phyloP scores from a whole-genome alignment of 257 asterid species.

The Lavandula angustifolia region DNA sequence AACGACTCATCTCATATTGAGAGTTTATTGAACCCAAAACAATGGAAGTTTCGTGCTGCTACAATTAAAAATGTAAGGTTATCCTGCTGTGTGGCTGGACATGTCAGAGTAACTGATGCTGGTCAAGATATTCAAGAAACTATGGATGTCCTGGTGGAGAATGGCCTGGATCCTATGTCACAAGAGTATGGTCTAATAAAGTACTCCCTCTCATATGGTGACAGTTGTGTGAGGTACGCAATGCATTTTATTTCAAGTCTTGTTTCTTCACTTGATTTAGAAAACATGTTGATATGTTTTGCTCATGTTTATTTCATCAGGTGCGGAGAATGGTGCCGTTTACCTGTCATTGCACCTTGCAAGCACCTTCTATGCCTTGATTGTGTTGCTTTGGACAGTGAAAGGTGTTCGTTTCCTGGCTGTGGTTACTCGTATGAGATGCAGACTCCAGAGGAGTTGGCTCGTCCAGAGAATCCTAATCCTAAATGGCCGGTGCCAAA shows the following conservation, averaged over 20 bases:
- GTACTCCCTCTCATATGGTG: constrained; percentile 64
- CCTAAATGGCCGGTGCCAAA: constrained; percentile 99
- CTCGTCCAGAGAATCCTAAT: constrained; percentile 97
- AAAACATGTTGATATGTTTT: constrained; percentile 25
- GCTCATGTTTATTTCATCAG: constrained; percentile 39
- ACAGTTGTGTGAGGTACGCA: constrained; percentile 77
- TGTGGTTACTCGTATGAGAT: constrained; percentile 83
- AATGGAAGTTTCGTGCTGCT: constrained; percentile 88
- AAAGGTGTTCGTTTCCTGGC: constrained; percentile 74
- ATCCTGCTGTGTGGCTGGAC: constrained; percentile 98
- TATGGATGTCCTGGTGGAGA: constrained; percentile 73
- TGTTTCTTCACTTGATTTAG: constrained; percentile 28
- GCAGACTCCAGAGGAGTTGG: constrained; percentile 88
- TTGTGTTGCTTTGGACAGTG: constrained; percentile 91
- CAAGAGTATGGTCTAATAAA: constrained; percentile 66
- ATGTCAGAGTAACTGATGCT: constrained; percentile 79
- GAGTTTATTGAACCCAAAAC: constrained; percentile 89
- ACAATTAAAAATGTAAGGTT: constrained; percentile 84
- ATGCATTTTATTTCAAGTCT: constrained; percentile 26
- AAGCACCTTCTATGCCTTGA: constrained; percentile 87
- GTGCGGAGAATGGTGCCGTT: constrained; percentile 95
- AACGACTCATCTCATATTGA: constrained; percentile 98
- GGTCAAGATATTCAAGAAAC: constrained; percentile 98
- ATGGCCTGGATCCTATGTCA: constrained; percentile 67
- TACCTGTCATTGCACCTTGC: constrained; percentile 93